These are phyloP conservation scores for Incumbomyces delicatus DNA, from an alignment of 2,329 filamentous ascomycete species.

Conservation along the genomic window DNA sequence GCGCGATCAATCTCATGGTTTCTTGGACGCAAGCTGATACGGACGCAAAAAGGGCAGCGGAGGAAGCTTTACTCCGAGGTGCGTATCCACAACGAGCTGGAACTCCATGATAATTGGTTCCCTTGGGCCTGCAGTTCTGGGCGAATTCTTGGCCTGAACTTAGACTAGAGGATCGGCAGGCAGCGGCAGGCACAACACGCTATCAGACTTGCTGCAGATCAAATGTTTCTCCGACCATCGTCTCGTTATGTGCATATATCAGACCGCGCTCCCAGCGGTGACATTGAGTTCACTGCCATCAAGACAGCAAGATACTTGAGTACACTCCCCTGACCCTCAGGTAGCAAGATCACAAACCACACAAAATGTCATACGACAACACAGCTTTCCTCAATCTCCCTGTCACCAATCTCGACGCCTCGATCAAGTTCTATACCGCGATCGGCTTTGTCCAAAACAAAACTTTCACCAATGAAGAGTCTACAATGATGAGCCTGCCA, in stretches of 20 bases:
- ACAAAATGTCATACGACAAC: neutral
- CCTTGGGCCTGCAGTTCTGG: no score
- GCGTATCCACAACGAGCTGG: no score
- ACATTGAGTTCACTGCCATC: neutral
- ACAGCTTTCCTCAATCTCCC: slow-evolving; percentile 15
- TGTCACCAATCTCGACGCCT: slow-evolving; percentile 9
- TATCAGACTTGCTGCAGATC: neutral
- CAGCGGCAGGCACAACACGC: neutral
- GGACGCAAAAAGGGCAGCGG: no score
- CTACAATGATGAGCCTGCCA: slow-evolving; percentile 10
- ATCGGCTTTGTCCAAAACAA: slow-evolving; percentile 16
- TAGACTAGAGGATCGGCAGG: neutral
- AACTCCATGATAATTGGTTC: no score
- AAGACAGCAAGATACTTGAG: neutral
- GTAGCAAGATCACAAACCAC: neutral
- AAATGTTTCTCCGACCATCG: neutral
- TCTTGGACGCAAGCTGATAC: no score
- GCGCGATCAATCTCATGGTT: no score
- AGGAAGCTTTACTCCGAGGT: no score
- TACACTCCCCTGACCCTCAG: neutral
- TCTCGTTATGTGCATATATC: neutral
- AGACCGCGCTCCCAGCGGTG: neutral
- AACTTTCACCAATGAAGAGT: slow-evolving; percentile 9
- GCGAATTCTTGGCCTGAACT: no score
- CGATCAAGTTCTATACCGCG: slow-evolving; percentile 13